Base-by-base conservation (phyloP, 78 protist genomes). In the Planoprotostelium fungivorum region DNA sequence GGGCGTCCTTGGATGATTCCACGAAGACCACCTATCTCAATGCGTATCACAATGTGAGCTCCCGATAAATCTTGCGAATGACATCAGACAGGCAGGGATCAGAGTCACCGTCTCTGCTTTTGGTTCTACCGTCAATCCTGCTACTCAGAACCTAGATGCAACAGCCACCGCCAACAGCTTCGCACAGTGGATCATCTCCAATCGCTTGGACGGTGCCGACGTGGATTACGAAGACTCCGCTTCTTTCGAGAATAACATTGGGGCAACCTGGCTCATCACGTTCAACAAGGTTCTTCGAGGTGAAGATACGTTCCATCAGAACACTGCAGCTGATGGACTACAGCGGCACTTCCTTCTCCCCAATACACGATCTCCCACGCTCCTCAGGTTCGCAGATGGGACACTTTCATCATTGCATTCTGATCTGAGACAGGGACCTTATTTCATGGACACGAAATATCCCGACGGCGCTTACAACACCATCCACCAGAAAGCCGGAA, bases 71-170 rank as follows among this genome's bases (percentile, higher is more conserved):
- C 73, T 51, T 16, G 16, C 73, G 31, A 5, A 51, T 51, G 5
- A 5, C 16, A 51, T 25, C 73, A 5, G 5, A 25, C 16, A 35
- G 36, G 87, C 87, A 5, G 37, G 37, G 5, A 87, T 39, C n/a
- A 87, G 83, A 36, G 37, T 88, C 88, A 88, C 73, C 36, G 86
- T 83, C 37, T 34, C 63, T 10, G 90, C 90, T 1, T 88, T 88
- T 10, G 90, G 90, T 1, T 89, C 90, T 10, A 88, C 90, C 9
- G 90, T 39, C 35, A 39, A 39, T 10, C 90, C 90, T 1, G 73
- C 90, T 34, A 51, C 90, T 1, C 84, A 1, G 34, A 87, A 87
- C 1, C 28, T 5, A 9, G 86, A 88, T 34, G 36, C 90, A 1
- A 86, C 73, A 1, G 34, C 29, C 34, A 34, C 35, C 84, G 84